phyloP scores from a whole-genome alignment of 805 yeast species.

The Lipomyces japonicus region DNA sequence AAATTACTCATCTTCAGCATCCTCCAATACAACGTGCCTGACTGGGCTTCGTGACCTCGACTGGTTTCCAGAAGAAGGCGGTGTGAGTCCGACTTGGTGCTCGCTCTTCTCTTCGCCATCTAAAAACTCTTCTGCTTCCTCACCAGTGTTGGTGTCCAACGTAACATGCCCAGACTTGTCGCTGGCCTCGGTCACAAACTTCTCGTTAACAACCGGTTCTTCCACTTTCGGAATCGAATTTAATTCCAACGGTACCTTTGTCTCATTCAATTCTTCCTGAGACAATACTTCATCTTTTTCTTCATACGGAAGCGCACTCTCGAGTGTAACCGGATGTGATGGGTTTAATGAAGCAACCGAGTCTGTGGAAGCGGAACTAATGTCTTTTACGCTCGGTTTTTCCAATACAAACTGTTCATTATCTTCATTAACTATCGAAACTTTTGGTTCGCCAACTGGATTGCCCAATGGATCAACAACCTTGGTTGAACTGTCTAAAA shows the following conservation, averaged over 20 bases:
- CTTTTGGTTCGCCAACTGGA: not conserved
- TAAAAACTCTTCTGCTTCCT: conserved; percentile 22
- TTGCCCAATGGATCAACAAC: not conserved
- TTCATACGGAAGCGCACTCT: conserved; percentile 1
- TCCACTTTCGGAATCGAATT: not conserved
- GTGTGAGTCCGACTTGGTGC: conserved; percentile 1
- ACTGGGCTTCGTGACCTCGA: conserved; percentile 17
- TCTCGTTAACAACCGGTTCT: conserved; percentile 7
- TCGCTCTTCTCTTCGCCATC: conserved; percentile 21
- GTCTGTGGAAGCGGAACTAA: not conserved
- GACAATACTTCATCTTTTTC: conserved; percentile 14
- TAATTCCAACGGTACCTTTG: not conserved
- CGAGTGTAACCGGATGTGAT: conserved; percentile 1
- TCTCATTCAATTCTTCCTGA: conserved; percentile 13
- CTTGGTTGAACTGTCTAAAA: not conserved
- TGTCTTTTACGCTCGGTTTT: not conserved
- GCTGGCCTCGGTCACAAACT: conserved; percentile 19
- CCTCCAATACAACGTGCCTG: conserved; percentile 26
- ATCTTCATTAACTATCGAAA: conserved; percentile 6
- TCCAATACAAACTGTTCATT: conserved; percentile 12
- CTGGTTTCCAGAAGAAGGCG: not conserved
- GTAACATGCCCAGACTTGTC: conserved; percentile 19
- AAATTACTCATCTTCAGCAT: conserved; percentile 16
- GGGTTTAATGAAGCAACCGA: not conserved
- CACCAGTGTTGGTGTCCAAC: conserved; percentile 17